Evolutionary conservation across 306 rosid genomes (phyloP), one percentile per base, ranked within the genome.

Genomic region (Abrus precatorius): DNA sequence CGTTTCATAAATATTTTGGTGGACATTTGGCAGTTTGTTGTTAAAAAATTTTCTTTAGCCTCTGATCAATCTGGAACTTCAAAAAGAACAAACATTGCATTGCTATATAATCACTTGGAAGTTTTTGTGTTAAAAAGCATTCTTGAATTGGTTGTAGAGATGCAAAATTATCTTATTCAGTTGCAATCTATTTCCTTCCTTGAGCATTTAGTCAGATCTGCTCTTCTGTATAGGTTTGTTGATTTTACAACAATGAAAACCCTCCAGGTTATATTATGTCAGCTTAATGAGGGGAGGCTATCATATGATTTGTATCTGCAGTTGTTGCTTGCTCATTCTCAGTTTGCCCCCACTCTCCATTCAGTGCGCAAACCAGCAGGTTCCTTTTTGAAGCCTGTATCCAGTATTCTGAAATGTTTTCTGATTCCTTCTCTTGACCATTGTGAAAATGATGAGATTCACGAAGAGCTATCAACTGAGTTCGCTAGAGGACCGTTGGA

Each of bases 311-410:
- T 84, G 80, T 85, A 90, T 85, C 91, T 93, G 38, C 92, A 88
- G 77, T 90, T 95, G 75, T 83, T 95, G 62, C 91, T 92, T 78
- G 88, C 94, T 34, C 97, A 95, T 88, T 93, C 97, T 79, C 97
- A 95, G 34, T 93, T 95, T 90, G 95, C 89, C 48, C 78, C 91
- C 59, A 89, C 91, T 62, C 79, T 95, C 49, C 86, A 74, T 63
- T 90, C 90, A 38, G 62, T 81, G 65, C 65, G 62, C 79, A 84
- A 76, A 82, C 72, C 72, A 50, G 78, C 91, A 72, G 94, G 94
- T 77, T 86, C 90, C 56, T 85, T 89, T 83, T 82, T 79, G 44
- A 93, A 90, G 88, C 95, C 94, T 52, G 77, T 86, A 76, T 87
- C 97, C 62, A 85, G 97, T 84, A 81, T 95, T 81, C 80, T 95